phyloP scores from a whole-genome alignment of 2,329 filamentous ascomycete genomes.

The Paradendryphiella salina region DNA sequence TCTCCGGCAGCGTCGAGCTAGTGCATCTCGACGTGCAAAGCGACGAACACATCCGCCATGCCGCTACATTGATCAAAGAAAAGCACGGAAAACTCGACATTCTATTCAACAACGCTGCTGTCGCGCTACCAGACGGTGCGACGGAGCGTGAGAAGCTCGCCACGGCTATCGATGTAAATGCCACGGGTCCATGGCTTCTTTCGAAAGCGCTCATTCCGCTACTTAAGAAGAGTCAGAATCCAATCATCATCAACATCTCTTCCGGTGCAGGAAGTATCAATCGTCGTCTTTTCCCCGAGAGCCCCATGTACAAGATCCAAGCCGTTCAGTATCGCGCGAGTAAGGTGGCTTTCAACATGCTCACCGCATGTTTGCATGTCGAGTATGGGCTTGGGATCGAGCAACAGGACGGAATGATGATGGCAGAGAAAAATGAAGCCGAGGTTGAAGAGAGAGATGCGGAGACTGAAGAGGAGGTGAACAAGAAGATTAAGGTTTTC shows the following conservation, averaged over 20 bases:
- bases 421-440: background rate
- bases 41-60: conserved; percentile 49
- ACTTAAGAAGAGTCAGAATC: conserved; percentile 22
- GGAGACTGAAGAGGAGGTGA: conserved; percentile 8
- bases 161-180: conserved; percentile 35
- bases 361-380: conserved; percentile 38
- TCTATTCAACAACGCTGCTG: conserved; percentile 48
- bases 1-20: conserved; percentile 41
- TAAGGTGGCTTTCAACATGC: conserved; percentile 49
- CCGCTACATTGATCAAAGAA: conserved; percentile 33
- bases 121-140: conserved; percentile 21
- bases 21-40: conserved; percentile 51
- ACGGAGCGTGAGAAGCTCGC: conserved; percentile 34
- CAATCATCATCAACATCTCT: conserved; percentile 45
- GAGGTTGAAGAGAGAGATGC: background rate
- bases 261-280: conserved; percentile 43
- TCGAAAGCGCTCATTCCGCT: conserved; percentile 25
- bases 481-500: conserved; percentile 43
- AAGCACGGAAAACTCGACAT: conserved; percentile 45
- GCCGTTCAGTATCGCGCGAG: conserved; percentile 41
- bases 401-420: conserved; percentile 8
- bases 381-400: conserved; percentile 31
- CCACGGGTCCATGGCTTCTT: conserved; percentile 33
- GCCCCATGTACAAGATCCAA: conserved; percentile 33
- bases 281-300: conserved; percentile 29